Percentiles rank a stretch among this genome's conserved stretches.
phyloP scores from a whole-genome alignment of 2,329 filamentous ascomycete genomes.

The Colletotrichum incanum region DNA sequence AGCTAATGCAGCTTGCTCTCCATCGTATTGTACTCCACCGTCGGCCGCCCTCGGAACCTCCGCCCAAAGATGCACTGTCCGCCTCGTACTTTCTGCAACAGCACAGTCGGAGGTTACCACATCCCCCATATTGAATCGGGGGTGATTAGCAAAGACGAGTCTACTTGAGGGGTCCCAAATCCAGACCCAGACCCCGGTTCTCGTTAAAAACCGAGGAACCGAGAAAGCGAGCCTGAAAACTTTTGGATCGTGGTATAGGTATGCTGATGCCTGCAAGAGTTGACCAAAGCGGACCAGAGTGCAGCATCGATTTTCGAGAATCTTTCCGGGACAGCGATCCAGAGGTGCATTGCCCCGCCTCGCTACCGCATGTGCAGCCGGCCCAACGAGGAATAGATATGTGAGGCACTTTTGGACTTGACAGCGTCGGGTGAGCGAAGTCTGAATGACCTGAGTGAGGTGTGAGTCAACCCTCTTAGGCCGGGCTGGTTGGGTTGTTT shows the following conservation, averaged over 20 bases:
- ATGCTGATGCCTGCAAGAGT: slow-evolving; percentile 28
- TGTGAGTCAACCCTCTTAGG: not conserved
- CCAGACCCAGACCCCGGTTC: too few species aligned
- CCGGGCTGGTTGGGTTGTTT: not conserved
- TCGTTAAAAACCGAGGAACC: not conserved
- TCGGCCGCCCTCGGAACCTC: not conserved
- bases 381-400: slow-evolving; percentile 16
- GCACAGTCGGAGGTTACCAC: not conserved
- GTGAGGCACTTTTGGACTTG: slow-evolving; percentile 6
- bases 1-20: not conserved
- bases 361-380: slow-evolving; percentile 25
- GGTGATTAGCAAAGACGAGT: not conserved
- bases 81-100: not conserved
- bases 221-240: slow-evolving; percentile 1
- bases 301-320: slow-evolving; percentile 26
- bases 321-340: slow-evolving; percentile 23
- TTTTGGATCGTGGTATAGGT: too few species aligned
- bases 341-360: slow-evolving; percentile 32
- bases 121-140: not conserved
- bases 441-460: not conserved
- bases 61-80: not conserved
- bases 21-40: not conserved
- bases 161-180: not conserved
- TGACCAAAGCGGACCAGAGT: slow-evolving; percentile 26
- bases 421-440: slow-evolving; percentile 6